Percentiles rank a stretch among this genome's conserved stretches.
These are phyloP conservation scores for Trypanosomatidae sp. DNA, from an alignment of 208 protist genomes.

Conservation along the genomic window DNA sequence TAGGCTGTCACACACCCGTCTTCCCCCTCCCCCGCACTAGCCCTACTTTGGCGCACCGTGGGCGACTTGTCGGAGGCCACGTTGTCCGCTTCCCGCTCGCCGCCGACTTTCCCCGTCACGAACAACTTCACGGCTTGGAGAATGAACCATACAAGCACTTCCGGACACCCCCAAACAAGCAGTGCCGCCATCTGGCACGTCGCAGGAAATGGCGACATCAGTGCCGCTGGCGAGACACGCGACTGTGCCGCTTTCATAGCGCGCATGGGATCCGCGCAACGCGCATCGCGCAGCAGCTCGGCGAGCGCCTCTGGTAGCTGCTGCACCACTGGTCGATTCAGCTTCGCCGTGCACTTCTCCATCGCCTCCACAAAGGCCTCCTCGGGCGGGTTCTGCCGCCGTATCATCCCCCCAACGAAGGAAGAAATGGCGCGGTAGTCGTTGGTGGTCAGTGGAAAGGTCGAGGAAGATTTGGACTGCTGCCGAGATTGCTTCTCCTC, in stretches of 20 bases:
- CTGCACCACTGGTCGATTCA: constrained; percentile 39
- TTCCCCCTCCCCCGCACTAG: background rate
- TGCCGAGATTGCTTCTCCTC: background rate
- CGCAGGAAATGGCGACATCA: background rate
- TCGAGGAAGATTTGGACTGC: background rate
- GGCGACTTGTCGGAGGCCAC: background rate
- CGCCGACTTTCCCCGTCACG: constrained; percentile 8
- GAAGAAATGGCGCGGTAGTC: constrained; percentile 18
- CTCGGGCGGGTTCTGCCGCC: constrained; percentile 31
- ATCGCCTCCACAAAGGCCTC: constrained; percentile 67
- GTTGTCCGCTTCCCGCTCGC: background rate
- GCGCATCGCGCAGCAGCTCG: constrained; percentile 33
- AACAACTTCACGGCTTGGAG: constrained; percentile 23
- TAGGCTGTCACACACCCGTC: background rate
- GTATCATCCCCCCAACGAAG: constrained; percentile 19
- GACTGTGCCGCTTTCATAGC: constrained; percentile 5
- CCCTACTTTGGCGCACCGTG: background rate
- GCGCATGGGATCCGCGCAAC: constrained; percentile 17
- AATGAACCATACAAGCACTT: constrained; percentile 38
- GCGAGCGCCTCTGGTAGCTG: constrained; percentile 24
- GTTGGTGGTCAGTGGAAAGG: constrained; percentile 22
- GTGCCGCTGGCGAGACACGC: background rate
- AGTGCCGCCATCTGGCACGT: background rate
- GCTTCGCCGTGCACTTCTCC: constrained; percentile 41
- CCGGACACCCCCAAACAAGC: constrained; percentile 13